phyloP scores from a whole-genome alignment of 78 protist species.

The Dictyostelium firmibasis region DNA sequence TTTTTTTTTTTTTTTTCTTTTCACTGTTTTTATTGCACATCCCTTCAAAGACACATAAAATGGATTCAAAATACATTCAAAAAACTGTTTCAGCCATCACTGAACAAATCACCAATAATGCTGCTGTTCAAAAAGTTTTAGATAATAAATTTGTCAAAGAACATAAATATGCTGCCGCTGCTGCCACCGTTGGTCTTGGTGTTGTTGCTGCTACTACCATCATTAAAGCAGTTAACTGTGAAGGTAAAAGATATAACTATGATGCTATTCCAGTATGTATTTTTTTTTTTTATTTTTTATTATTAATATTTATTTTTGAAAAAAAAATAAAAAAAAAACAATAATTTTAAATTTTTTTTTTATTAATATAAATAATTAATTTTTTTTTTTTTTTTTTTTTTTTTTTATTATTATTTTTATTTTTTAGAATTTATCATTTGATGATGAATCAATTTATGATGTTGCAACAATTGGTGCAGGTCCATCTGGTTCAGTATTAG shows the following conservation, averaged over 20 bases:
- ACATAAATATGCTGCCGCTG: conserved; percentile 41
- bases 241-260: conserved; percentile 60
- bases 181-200: conserved; percentile 64
- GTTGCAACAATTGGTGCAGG: conserved; percentile 75
- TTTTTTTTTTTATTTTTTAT: too few species aligned
- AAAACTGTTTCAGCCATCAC: conserved; percentile 7
- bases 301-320: too few species aligned
- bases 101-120: conserved; percentile 7
- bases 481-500: conserved; percentile 76
- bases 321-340: not conserved
- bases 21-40: not conserved
- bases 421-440: conserved; percentile 21
- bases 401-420: not conserved
- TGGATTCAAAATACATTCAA: conserved; percentile 33
- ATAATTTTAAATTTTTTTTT: too few species aligned
- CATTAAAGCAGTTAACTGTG: conserved; percentile 9
- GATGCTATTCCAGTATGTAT: conserved; percentile 73
- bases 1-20: conserved; percentile 48
- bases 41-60: not conserved
- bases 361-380: too few species aligned
- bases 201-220: conserved; percentile 47
- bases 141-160: conserved; percentile 63
- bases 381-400: too few species aligned
- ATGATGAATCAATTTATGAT: conserved; percentile 70
- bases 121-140: conserved; percentile 49